phyloP scores from a whole-genome alignment of 768 basidiomycete species.

The Podaxis sp. region DNA sequence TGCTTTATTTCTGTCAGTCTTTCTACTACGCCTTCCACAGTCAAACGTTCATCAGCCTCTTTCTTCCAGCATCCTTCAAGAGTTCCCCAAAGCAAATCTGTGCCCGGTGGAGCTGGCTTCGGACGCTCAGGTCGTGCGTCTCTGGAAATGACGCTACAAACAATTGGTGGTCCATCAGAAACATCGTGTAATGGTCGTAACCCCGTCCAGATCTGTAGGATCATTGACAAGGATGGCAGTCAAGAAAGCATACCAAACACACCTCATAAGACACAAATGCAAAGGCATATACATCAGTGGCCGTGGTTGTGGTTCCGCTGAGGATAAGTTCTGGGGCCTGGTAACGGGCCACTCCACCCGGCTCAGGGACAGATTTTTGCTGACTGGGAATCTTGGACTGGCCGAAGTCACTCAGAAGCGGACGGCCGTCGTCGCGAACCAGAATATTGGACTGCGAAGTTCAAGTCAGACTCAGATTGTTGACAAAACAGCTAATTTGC shows the following conservation, averaged over 20 bases:
- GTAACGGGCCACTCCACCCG: too few species aligned
- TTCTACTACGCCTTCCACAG: not conserved
- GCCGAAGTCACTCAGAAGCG: not conserved
- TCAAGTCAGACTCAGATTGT: not conserved
- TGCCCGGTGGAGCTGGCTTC: not conserved
- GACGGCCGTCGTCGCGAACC: not conserved
- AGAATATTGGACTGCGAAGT: not conserved
- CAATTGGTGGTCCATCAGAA: not conserved
- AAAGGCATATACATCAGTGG: conserved; percentile 21
- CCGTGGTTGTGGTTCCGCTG: not conserved
- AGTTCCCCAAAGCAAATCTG: not conserved
- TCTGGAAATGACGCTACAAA: not conserved
- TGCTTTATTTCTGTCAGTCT: not conserved
- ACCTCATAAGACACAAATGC: conserved; percentile 19
- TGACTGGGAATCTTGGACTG: conserved; percentile 17
- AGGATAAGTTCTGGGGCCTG: too few species aligned
- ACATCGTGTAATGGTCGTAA: not conserved
- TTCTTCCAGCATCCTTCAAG: not conserved
- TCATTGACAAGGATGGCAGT: not conserved
- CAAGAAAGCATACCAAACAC: not conserved
- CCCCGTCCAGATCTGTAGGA: not conserved
- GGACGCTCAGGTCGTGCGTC: not conserved
- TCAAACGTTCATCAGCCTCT: not conserved
- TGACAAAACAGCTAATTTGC: not conserved
- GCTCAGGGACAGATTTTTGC: too few species aligned